Conservation (phyloP, 75 land plant genomes). For the Picea sitchensis region DNA sequence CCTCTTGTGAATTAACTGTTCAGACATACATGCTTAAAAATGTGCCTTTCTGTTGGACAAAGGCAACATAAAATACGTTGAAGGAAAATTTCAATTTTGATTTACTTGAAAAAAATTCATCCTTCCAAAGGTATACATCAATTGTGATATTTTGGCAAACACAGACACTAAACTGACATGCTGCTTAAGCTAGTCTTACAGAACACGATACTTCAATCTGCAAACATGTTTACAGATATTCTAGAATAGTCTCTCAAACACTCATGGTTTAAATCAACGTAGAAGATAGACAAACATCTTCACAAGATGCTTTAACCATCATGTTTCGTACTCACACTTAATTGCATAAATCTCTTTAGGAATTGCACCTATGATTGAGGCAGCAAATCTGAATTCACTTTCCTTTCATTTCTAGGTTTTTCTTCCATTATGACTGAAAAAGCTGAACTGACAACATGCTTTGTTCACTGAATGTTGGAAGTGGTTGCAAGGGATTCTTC, state of each 20-base stretch:
- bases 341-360: constrained; percentile 4
- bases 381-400: constrained; percentile 1
- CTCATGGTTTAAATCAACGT: background rate
- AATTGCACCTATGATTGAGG: constrained; percentile 6
- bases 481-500: background rate
- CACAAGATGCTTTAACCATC: constrained; percentile 8
- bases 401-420: constrained; percentile 2
- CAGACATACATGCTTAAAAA: background rate
- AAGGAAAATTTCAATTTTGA: background rate
- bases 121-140: background rate
- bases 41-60: background rate
- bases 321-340: constrained; percentile 5
- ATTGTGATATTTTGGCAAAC: constrained; percentile 1
- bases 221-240: constrained; percentile 6
- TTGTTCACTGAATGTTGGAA: background rate
- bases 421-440: background rate
- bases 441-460: background rate
- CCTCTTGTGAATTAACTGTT: background rate
- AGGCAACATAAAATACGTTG: background rate
- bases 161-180: constrained; percentile 6
- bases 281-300: constrained; percentile 6
- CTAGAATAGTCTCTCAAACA: constrained; percentile 11
- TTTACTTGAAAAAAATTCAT: background rate
- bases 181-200: constrained; percentile 12
- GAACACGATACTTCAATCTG: constrained; percentile 2